Evolutionary conservation across 352 stramenopile genomes (phyloP).

Genomic region (Hyaloperonospora arabidopsidis): DNA sequence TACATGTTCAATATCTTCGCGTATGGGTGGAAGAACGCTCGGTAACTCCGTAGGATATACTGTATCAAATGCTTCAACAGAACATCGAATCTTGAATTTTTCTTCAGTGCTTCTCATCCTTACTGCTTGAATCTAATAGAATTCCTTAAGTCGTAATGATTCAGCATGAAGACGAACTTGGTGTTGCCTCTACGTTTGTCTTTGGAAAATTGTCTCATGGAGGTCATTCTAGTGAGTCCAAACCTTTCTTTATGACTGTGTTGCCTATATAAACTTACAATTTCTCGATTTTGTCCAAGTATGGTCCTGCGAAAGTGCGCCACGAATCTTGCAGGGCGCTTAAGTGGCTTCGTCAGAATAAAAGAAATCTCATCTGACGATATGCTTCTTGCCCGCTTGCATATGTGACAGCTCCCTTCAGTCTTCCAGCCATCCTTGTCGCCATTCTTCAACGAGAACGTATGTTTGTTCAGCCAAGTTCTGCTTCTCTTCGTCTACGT

Average conservation of each 20-base stretch:
- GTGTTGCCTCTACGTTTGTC: background rate
- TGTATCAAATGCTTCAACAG: slow-evolving; percentile 1
- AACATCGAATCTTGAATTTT: slow-evolving; percentile 6
- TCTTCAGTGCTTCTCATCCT: slow-evolving; percentile 1
- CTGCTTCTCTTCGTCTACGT: too few species aligned
- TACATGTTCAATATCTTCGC: slow-evolving; percentile 5
- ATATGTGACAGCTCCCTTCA: too few species aligned
- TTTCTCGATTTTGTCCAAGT: slow-evolving; percentile 6
- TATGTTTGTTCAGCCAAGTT: too few species aligned
- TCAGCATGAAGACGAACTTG: slow-evolving; percentile 5
- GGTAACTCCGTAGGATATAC: slow-evolving; percentile 7
- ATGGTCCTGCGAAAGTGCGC: too few species aligned
- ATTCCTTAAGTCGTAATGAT: slow-evolving; percentile 5
- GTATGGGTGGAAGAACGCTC: slow-evolving; percentile 1
- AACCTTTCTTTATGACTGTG: background rate
- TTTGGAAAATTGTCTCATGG: slow-evolving; percentile 3
- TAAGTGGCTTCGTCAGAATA: too few species aligned
- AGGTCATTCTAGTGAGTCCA: background rate
- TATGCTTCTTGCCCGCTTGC: too few species aligned
- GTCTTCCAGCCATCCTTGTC: too few species aligned
- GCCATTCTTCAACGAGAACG: too few species aligned
- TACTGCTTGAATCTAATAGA: slow-evolving; percentile 6
- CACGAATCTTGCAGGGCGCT: too few species aligned
- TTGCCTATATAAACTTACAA: slow-evolving; percentile 3
- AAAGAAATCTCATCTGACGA: too few species aligned